A percentile compares a stretch with the other conserved stretches of the same genome.
Evolutionary conservation across 441 rosid genomes (phyloP).

Genomic region (Syzygium malaccense): DNA sequence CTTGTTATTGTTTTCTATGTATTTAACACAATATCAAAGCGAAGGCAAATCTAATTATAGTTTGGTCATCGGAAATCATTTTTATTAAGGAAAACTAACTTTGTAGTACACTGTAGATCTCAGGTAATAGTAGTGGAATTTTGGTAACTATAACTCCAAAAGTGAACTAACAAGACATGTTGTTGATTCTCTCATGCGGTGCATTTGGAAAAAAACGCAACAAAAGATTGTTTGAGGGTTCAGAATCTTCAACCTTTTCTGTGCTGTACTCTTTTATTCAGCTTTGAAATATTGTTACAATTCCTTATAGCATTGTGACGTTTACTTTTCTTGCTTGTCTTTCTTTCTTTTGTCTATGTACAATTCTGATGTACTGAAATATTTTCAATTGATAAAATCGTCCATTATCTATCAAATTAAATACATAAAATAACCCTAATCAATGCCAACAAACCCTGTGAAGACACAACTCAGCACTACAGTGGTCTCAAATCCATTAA

Average conservation of each 20-base stretch:
- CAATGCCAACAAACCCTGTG: neutral
- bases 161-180: neutral
- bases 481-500: neutral
- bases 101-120: neutral
- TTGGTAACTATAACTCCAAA: neutral
- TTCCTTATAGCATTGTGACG: neutral
- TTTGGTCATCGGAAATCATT: neutral
- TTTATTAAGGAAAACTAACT: neutral
- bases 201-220: neutral
- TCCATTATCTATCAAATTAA: neutral
- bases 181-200: neutral
- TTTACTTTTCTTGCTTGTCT: neutral
- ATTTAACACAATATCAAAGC: neutral
- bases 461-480: neutral
- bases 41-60: neutral
- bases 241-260: neutral
- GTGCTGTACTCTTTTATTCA: neutral
- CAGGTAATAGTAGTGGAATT: neutral
- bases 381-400: neutral
- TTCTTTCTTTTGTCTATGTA: neutral
- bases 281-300: neutral
- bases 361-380: neutral
- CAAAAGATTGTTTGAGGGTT: neutral
- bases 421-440: neutral
- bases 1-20: neutral